phyloP scores from a whole-genome alignment of 2,329 filamentous ascomycete species.

The Leptosphaerulina australis region DNA sequence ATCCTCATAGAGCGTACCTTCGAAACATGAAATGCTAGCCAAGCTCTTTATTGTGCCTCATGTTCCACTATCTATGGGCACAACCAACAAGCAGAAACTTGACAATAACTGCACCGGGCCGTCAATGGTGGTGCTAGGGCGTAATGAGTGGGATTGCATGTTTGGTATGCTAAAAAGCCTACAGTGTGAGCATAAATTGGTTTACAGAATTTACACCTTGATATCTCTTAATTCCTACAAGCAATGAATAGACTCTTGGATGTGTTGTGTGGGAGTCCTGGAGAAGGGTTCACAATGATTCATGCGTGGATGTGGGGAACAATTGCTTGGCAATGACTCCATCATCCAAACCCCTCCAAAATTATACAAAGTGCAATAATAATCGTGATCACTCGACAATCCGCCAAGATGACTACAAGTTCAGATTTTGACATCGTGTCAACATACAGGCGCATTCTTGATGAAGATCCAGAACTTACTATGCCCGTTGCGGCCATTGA shows the following conservation, averaged over 20 bases:
- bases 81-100: not conserved
- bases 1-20: not conserved
- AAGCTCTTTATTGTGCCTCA: not conserved
- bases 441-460: constrained; percentile 68
- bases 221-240: not conserved
- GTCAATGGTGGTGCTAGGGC: not conserved
- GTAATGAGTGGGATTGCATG: not conserved
- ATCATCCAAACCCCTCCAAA: constrained; percentile 28
- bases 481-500: constrained; percentile 97
- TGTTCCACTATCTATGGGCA: not conserved
- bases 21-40: constrained; percentile 2
- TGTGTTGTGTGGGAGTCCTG: not conserved
- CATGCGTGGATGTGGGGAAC: constrained; percentile 7
- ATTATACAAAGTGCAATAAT: constrained; percentile 11
- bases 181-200: not conserved
- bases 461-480: constrained; percentile 79
- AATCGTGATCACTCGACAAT: constrained; percentile 1
- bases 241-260: not conserved
- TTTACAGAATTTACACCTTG: too few species aligned
- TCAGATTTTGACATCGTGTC: constrained; percentile 62
- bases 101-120: not conserved
- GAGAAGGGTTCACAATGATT: not conserved
- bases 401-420: constrained; percentile 34
- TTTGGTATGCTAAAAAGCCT: not conserved
- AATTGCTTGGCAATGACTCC: constrained; percentile 24